phyloP scores from a whole-genome alignment of 106 monocot genomes.

The Dendrobium officinale region DNA sequence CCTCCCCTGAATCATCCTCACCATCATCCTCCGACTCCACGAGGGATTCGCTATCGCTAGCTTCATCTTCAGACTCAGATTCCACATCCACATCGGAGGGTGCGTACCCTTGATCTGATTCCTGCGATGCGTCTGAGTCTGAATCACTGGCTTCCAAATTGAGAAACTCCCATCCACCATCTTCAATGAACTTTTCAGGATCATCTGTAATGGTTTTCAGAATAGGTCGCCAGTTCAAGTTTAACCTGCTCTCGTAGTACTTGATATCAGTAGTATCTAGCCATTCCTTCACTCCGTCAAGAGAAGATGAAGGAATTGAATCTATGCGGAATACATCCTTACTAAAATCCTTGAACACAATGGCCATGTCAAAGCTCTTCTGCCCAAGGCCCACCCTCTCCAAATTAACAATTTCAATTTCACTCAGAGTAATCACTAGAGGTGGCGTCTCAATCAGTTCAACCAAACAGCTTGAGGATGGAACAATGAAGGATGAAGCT shows the following conservation, averaged over 20 bases:
- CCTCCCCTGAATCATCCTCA: slow-evolving; percentile 57
- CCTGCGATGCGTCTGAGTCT: slow-evolving; percentile 57
- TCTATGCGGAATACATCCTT: slow-evolving; percentile 88
- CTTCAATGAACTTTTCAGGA: slow-evolving; percentile 94
- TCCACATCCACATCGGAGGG: slow-evolving; percentile 73
- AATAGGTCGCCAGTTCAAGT: slow-evolving; percentile 89
- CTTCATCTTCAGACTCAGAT: slow-evolving; percentile 77
- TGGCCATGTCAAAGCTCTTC: slow-evolving; percentile 98
- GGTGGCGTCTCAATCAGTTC: slow-evolving; percentile 91
- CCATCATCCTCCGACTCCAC: slow-evolving; percentile 71
- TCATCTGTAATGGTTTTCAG: slow-evolving; percentile 90
- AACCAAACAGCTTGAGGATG: slow-evolving; percentile 84
- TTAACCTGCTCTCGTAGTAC: slow-evolving; percentile 92
- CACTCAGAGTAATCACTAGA: slow-evolving; percentile 71
- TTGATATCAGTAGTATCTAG: slow-evolving; percentile 91
- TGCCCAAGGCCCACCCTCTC: slow-evolving; percentile 91
- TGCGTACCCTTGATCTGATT: slow-evolving; percentile 83
- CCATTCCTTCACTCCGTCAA: slow-evolving; percentile 97
- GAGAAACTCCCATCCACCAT: slow-evolving; percentile 95
- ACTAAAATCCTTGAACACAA: slow-evolving; percentile 97
- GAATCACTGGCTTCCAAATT: slow-evolving; percentile 94
- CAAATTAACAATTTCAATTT: slow-evolving; percentile 96
- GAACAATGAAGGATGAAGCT: slow-evolving; percentile 85
- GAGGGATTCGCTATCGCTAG: slow-evolving; percentile 49
- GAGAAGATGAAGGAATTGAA: slow-evolving; percentile 78